phyloP scores from a whole-genome alignment of 306 rosid genomes.

The Quercus suber region DNA sequence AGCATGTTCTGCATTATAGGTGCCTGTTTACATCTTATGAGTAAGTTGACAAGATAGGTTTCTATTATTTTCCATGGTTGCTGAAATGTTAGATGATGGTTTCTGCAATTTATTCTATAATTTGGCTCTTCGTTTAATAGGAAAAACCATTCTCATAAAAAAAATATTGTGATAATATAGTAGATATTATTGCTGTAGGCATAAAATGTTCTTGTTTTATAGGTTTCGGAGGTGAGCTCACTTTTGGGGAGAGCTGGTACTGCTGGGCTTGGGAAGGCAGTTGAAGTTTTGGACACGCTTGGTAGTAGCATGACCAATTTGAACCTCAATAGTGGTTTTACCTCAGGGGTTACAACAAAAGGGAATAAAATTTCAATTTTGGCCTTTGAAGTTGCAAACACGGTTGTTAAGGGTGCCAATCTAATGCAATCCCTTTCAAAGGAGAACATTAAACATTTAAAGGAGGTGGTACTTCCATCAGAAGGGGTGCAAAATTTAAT shows the following conservation, averaged over 20 bases:
- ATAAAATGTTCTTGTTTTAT: conserved; percentile 24
- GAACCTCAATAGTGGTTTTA: conserved; percentile 77
- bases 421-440: conserved; percentile 97
- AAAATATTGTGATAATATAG: not conserved
- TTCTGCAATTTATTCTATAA: not conserved
- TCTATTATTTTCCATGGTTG: not conserved
- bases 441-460: conserved; percentile 81
- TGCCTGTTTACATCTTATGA: not conserved
- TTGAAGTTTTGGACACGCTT: conserved; percentile 95
- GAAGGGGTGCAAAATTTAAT: conserved; percentile 89
- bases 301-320: conserved; percentile 96
- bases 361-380: conserved; percentile 89
- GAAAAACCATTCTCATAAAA: not conserved
- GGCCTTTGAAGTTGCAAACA: conserved; percentile 98
- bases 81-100: not conserved
- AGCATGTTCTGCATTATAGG: not conserved
- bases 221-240: conserved; percentile 97
- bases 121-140: not conserved
- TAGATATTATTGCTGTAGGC: not conserved
- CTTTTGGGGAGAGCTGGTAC: conserved; percentile 96
- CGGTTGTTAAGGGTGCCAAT: conserved; percentile 92
- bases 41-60: not conserved
- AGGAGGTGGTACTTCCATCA: conserved; percentile 83
- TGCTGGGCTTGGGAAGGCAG: conserved; percentile 97
- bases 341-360: conserved; percentile 79